These are phyloP conservation scores for Erysimum pusillum DNA, from an alignment of 441 rosid genomes.

Conservation along the genomic window DNA sequence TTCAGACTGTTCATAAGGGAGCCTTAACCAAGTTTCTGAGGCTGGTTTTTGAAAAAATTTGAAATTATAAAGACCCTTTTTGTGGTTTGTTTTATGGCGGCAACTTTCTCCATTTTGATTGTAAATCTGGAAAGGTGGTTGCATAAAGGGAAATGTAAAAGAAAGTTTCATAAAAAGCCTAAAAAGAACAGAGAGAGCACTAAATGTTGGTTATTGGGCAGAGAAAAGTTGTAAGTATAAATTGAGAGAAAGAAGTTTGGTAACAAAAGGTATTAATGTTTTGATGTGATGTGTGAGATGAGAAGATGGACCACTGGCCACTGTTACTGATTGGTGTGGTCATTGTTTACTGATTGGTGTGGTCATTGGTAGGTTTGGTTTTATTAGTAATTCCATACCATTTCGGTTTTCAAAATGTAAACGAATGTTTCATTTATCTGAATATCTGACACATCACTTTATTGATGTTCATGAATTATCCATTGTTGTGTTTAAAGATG, in stretches of 20 bases:
- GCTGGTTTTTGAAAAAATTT: not conserved
- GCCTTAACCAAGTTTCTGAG: slow-evolving; percentile 14
- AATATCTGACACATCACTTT: slow-evolving; percentile 29
- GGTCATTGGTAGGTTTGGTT: slow-evolving; percentile 35
- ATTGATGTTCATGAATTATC: slow-evolving; percentile 20
- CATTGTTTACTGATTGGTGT: slow-evolving; percentile 28
- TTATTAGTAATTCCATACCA: slow-evolving; percentile 26
- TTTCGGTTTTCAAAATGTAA: slow-evolving; percentile 25
- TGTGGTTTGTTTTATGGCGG: slow-evolving; percentile 24
- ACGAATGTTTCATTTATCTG: not conserved
- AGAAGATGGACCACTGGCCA: slow-evolving; percentile 46
- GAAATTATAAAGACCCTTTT: slow-evolving; percentile 19
- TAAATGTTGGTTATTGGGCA: slow-evolving; percentile 33
- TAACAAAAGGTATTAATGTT: slow-evolving; percentile 39
- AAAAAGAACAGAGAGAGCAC: slow-evolving; percentile 32
- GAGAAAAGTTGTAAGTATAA: slow-evolving; percentile 32
- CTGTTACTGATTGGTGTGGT: slow-evolving; percentile 34
- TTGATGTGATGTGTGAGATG: slow-evolving; percentile 39
- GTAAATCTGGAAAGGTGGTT: slow-evolving; percentile 42
- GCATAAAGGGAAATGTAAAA: slow-evolving; percentile 3
- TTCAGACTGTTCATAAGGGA: slow-evolving; percentile 50
- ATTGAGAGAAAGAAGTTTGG: slow-evolving; percentile 16
- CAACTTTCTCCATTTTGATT: slow-evolving; percentile 35
- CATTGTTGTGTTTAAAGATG: not conserved
- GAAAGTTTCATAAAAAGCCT: slow-evolving; percentile 40